These are phyloP conservation scores for Astragalus membranaceus DNA, from an alignment of 306 rosid genomes.

Conservation along the genomic window DNA sequence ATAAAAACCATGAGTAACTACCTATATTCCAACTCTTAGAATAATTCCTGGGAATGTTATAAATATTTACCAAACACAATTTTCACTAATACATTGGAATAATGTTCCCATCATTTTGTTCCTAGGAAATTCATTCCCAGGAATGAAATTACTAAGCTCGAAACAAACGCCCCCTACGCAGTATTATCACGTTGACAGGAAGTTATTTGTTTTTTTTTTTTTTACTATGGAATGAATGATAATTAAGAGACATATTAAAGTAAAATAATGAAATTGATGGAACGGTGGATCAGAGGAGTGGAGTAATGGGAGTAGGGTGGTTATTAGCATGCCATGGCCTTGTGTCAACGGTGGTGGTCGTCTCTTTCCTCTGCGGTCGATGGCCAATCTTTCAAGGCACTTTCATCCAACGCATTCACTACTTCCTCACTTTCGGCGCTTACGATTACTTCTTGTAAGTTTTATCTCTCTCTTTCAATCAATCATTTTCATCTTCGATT, in stretches of 20 bases:
- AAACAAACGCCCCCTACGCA: no score
- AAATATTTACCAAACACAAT: no score
- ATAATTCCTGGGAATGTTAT: no score
- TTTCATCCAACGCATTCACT: conserved; percentile 64
- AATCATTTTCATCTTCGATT: neutral
- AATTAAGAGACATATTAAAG: neutral
- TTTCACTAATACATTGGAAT: no score
- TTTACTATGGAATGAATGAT: no score
- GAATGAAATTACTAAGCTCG: no score
- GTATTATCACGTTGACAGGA: no score
- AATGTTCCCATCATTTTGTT: no score
- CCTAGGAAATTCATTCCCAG: no score
- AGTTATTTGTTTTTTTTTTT: no score
- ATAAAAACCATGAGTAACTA: no score
- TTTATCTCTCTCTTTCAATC: neutral
- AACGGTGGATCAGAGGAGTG: neutral
- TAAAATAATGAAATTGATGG: neutral
- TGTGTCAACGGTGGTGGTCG: conserved; percentile 45
- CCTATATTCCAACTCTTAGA: no score
- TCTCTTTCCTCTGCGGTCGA: conserved; percentile 88
- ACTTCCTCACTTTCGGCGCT: conserved; percentile 70
- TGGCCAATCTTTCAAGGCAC: conserved; percentile 96
- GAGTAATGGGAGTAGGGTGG: conserved; percentile 67
- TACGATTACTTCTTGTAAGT: conserved; percentile 71
- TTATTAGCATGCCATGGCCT: conserved; percentile 64